Evolutionary conservation across 257 asterid species (phyloP).

Genomic region (Thymus mandschuricus): DNA sequence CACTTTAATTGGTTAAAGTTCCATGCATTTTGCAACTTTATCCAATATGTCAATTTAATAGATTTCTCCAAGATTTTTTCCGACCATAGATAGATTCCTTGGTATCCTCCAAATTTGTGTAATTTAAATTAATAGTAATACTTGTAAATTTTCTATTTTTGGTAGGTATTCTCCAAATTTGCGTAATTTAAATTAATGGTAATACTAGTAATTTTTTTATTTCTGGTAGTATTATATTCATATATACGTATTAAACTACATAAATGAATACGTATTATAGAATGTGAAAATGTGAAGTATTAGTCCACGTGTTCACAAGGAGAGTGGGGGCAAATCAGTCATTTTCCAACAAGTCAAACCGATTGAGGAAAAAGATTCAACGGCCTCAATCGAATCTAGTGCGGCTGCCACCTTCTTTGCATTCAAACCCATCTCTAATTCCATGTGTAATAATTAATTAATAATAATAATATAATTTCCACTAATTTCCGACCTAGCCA

Average conservation of each 20-base stretch:
- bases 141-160: no score
- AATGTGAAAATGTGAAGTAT: background rate
- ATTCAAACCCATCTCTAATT: background rate
- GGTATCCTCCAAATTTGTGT: background rate
- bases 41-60: background rate
- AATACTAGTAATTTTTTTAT: no score
- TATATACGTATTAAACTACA: no score
- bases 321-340: slow-evolving; percentile 1
- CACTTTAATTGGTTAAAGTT: slow-evolving; percentile 3
- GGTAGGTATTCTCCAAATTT: background rate
- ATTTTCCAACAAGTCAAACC: background rate
- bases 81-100: slow-evolving; percentile 1
- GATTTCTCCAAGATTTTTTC: background rate
- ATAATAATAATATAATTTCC: background rate
- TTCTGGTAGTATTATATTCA: no score
- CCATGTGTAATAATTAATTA: background rate
- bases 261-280: no score
- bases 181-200: background rate
- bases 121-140: background rate
- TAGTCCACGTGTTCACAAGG: background rate
- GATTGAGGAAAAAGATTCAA: background rate
- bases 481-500: background rate
- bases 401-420: slow-evolving; percentile 9
- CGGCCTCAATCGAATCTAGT: slow-evolving; percentile 18
- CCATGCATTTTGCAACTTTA: slow-evolving; percentile 10